phyloP scores from a whole-genome alignment of 768 basidiomycete species.

The Trametes maxima region DNA sequence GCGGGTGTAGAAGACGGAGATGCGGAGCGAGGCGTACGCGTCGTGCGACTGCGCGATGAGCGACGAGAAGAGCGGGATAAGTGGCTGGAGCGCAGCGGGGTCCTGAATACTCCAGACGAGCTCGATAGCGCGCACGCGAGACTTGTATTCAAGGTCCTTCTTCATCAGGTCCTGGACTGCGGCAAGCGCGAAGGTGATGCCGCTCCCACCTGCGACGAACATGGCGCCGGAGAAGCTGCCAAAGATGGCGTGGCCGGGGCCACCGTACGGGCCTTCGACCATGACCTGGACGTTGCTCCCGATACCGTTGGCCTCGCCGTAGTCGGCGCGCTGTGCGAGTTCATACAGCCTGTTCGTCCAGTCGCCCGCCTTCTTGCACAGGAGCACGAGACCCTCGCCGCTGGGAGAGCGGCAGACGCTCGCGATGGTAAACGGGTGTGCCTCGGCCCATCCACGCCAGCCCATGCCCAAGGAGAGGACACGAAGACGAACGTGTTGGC shows the following conservation, averaged over 20 bases:
- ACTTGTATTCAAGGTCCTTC: slow-evolving; percentile 36
- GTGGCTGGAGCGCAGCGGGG: slow-evolving; percentile 41
- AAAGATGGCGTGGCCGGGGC: slow-evolving; percentile 48
- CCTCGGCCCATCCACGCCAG: slow-evolving; percentile 43
- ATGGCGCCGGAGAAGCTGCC: slow-evolving; percentile 54
- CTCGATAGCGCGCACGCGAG: slow-evolving; percentile 48
- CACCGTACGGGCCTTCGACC: slow-evolving; percentile 60
- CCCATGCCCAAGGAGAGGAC: slow-evolving; percentile 45
- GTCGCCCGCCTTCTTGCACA: slow-evolving; percentile 52
- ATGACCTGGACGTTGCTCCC: slow-evolving; percentile 41
- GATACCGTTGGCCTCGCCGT: slow-evolving; percentile 34
- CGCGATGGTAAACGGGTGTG: slow-evolving; percentile 43
- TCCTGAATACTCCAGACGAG: slow-evolving; percentile 57
- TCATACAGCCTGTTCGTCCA: slow-evolving; percentile 52
- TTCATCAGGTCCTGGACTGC: slow-evolving; percentile 56
- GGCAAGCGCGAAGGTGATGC: slow-evolving; percentile 57
- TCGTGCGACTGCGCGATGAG: slow-evolving; percentile 38
- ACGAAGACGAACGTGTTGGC: slow-evolving; percentile 61
- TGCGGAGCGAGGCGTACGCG: slow-evolving; percentile 35
- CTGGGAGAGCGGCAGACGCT: slow-evolving; percentile 30
- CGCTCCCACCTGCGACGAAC: slow-evolving; percentile 62
- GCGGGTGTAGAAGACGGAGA: slow-evolving; percentile 50
- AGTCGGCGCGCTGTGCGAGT: slow-evolving; percentile 40
- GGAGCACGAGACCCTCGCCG: slow-evolving; percentile 48
- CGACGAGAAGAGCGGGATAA: slow-evolving; percentile 41